These are phyloP conservation scores for Claviceps cyperi DNA, from an alignment of 2,329 filamentous ascomycete genomes.

Conservation along the genomic window DNA sequence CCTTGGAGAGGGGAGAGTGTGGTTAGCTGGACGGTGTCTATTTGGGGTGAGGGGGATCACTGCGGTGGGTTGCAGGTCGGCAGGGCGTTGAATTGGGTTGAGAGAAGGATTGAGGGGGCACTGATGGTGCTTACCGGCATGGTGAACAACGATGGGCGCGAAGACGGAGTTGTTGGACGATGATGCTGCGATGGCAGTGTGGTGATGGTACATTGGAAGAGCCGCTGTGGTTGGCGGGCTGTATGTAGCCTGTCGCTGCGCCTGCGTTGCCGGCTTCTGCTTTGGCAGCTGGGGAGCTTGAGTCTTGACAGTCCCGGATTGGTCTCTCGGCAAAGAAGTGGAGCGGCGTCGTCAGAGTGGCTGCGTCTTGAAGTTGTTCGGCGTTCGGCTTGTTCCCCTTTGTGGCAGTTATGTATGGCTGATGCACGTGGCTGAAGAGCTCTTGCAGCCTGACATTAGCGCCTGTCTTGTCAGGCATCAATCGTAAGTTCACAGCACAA, in stretches of 20 bases:
- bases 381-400: no score
- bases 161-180: constrained; percentile 8
- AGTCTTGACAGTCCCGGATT: background rate
- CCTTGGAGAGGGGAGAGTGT: constrained; percentile 33
- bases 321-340: no score
- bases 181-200: constrained; percentile 8
- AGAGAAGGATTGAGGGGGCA: background rate
- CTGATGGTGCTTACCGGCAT: background rate
- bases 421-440: no score
- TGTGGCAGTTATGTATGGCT: no score
- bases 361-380: no score
- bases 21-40: constrained; percentile 2
- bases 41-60: background rate
- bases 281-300: background rate
- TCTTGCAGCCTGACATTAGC: no score
- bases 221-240: constrained; percentile 1
- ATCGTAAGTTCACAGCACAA: no score
- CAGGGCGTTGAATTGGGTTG: no score
- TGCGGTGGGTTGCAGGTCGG: background rate
- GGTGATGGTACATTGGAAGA: background rate
- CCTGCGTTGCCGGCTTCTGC: background rate
- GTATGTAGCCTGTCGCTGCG: no score
- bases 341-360: no score
- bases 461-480: no score
- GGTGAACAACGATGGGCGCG: constrained; percentile 18